Evolutionary conservation across 2,329 filamentous ascomycete species (phyloP).

Genomic region (Rhytidhysteron rufulum): DNA sequence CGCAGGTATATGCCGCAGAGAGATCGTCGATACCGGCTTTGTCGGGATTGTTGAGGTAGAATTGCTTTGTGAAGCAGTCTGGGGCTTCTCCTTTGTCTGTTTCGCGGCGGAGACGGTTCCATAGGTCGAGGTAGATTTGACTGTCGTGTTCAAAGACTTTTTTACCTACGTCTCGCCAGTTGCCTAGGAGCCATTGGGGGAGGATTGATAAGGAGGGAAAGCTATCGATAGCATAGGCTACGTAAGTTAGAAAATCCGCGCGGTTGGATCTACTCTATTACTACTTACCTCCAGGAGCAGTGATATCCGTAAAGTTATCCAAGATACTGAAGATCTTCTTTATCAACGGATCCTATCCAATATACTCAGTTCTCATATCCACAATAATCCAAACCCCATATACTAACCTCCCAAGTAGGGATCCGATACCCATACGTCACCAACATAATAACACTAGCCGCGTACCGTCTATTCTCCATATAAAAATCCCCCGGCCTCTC

Average conservation of each 20-base stretch:
- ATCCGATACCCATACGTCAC: constrained; percentile 33
- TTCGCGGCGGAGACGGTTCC: constrained; percentile 27
- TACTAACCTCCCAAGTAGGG: too few relatives aligned
- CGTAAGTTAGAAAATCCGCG: too few relatives aligned
- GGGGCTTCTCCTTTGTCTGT: constrained; percentile 23
- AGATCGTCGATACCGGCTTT: constrained; percentile 32
- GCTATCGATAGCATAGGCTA: constrained; percentile 21
- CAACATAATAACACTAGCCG: constrained; percentile 30
- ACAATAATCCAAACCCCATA: too few relatives aligned
- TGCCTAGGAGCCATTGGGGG: constrained; percentile 26
- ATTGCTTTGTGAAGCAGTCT: constrained; percentile 32
- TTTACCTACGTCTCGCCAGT: constrained; percentile 24
- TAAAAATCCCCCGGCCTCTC: constrained; percentile 28
- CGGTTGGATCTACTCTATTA: too few relatives aligned
- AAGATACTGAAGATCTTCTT: constrained; percentile 28
- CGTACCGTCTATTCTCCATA: constrained; percentile 28
- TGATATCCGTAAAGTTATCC: constrained; percentile 29
- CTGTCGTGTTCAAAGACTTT: constrained; percentile 27
- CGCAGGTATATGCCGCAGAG: constrained; percentile 30
- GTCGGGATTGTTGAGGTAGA: constrained; percentile 28
- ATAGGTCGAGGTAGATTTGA: constrained; percentile 29
- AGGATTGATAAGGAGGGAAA: constrained; percentile 27
- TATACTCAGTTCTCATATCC: too few relatives aligned
- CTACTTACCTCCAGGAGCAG: constrained; percentile 10
- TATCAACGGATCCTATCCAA: constrained; percentile 29